Conservation (phyloP, 768 basidiomycete species). For the Gloeopeniophorella convolvens region DNA sequence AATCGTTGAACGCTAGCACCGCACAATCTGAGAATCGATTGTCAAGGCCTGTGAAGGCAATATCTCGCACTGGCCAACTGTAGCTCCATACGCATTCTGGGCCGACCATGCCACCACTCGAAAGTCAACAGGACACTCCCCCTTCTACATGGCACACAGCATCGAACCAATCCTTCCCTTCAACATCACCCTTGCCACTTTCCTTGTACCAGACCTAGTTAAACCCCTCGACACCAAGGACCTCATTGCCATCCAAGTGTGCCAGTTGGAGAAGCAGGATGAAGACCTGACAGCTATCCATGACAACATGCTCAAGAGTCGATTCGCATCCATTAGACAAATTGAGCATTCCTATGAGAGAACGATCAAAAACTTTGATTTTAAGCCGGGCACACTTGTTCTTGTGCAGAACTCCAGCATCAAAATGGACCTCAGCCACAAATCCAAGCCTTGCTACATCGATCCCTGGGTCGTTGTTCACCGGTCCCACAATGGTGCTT, state of each 20-base stretch:
- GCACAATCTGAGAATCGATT: slow-evolving; percentile 28
- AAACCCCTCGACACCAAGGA: slow-evolving; percentile 18
- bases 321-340: slow-evolving; percentile 22
- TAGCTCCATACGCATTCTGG: slow-evolving; percentile 23
- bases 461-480: slow-evolving; percentile 34
- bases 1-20: slow-evolving; percentile 32
- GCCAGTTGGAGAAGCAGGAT: slow-evolving; percentile 25
- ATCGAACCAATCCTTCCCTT: slow-evolving; percentile 29
- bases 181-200: slow-evolving; percentile 29
- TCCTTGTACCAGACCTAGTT: slow-evolving; percentile 24
- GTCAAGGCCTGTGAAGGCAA: slow-evolving; percentile 25
- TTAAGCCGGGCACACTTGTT: slow-evolving; percentile 29
- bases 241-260: slow-evolving; percentile 22
- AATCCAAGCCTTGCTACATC: slow-evolving; percentile 30
- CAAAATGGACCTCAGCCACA: slow-evolving; percentile 27
- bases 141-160: slow-evolving; percentile 26
- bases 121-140: slow-evolving; percentile 21
- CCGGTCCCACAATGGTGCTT: slow-evolving; percentile 18
- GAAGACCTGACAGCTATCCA: slow-evolving; percentile 23
- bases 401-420: slow-evolving; percentile 31
- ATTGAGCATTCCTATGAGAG: slow-evolving; percentile 23
- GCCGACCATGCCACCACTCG: slow-evolving; percentile 24
- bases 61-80: slow-evolving; percentile 22
- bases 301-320: slow-evolving; percentile 14
- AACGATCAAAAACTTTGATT: slow-evolving; percentile 24